Conservation (phyloP, 495 filamentous ascomycete genomes). For the Haplographium delicatum region DNA sequence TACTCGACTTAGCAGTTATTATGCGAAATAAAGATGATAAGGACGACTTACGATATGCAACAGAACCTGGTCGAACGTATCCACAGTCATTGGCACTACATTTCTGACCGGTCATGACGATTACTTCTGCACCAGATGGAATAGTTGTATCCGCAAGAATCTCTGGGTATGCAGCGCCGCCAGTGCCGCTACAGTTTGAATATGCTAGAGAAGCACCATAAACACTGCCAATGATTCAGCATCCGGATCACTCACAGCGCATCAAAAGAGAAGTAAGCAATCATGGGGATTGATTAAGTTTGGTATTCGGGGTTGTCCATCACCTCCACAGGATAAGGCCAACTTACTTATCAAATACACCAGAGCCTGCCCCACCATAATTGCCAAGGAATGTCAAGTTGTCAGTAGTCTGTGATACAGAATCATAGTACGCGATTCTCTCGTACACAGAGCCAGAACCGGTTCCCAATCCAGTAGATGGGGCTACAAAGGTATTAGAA, state of each 20-base stretch:
- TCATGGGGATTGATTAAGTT: neutral
- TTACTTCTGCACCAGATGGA: slow-evolving; percentile 54
- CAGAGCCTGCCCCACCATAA: slow-evolving; percentile 53
- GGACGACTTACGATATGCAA: slow-evolving; percentile 53
- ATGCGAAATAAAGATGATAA: neutral
- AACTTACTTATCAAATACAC: slow-evolving; percentile 51
- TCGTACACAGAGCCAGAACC: slow-evolving; percentile 21
- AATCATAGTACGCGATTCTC: slow-evolving; percentile 53
- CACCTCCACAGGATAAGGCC: neutral
- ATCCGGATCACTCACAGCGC: too few species aligned
- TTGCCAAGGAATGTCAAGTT: slow-evolving; percentile 65
- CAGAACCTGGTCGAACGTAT: slow-evolving; percentile 47
- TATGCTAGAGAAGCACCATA: slow-evolving; percentile 64
- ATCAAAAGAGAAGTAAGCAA: slow-evolving; percentile 3
- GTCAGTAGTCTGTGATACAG: slow-evolving; percentile 38
- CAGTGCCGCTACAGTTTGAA: slow-evolving; percentile 43
- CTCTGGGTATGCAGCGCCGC: slow-evolving; percentile 42
- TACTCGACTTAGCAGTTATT: neutral
- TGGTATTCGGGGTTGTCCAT: neutral
- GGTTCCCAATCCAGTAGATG: neutral
- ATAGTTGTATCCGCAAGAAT: slow-evolving; percentile 45
- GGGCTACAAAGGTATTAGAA: neutral
- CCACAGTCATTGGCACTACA: slow-evolving; percentile 53
- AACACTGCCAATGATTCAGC: slow-evolving; percentile 27
- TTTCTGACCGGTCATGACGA: slow-evolving; percentile 51